Evolutionary conservation across 805 yeast species (phyloP).

Genomic region (Starmerella apicola): DNA sequence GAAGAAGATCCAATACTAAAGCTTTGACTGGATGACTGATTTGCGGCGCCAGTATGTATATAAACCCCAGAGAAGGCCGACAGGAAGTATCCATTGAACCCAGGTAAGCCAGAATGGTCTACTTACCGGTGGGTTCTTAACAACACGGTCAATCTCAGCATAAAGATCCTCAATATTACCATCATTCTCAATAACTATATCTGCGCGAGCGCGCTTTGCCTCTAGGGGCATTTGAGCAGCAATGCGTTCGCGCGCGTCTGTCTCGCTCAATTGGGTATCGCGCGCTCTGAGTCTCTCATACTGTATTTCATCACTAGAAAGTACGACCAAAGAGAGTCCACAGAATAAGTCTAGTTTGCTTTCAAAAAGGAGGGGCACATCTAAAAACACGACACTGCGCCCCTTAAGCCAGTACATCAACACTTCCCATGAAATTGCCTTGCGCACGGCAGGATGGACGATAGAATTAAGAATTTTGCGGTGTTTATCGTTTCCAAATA

Average conservation of each 20-base stretch:
- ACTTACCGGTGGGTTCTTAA: slow-evolving; percentile 22
- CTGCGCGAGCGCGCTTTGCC: slow-evolving; percentile 48
- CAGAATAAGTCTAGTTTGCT: slow-evolving; percentile 58
- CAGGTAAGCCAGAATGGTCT: slow-evolving; percentile 29
- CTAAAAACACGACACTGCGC: slow-evolving; percentile 54
- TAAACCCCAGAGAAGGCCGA: slow-evolving; percentile 22
- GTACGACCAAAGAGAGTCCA: slow-evolving; percentile 56
- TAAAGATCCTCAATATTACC: slow-evolving; percentile 34
- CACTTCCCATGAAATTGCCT: slow-evolving; percentile 49
- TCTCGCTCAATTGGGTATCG: slow-evolving; percentile 50
- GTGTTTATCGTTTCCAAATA: slow-evolving; percentile 55
- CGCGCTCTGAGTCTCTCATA: slow-evolving; percentile 49
- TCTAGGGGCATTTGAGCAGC: slow-evolving; percentile 60
- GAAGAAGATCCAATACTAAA: too few species aligned
- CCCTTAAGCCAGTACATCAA: slow-evolving; percentile 46
- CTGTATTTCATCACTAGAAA: slow-evolving; percentile 49
- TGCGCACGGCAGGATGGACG: slow-evolving; percentile 78
- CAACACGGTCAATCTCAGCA: slow-evolving; percentile 32
- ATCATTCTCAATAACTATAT: slow-evolving; percentile 53
- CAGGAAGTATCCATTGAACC: slow-evolving; percentile 28
- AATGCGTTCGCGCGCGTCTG: slow-evolving; percentile 64
- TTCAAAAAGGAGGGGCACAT: slow-evolving; percentile 85
- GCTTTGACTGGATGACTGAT: not conserved
- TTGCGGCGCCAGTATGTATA: slow-evolving; percentile 8
- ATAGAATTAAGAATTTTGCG: slow-evolving; percentile 53